A percentile compares a stretch with the other conserved stretches of the same genome.
Conservation (phyloP, 169 alveolate species). For the Amoebophrya sp. region DNA sequence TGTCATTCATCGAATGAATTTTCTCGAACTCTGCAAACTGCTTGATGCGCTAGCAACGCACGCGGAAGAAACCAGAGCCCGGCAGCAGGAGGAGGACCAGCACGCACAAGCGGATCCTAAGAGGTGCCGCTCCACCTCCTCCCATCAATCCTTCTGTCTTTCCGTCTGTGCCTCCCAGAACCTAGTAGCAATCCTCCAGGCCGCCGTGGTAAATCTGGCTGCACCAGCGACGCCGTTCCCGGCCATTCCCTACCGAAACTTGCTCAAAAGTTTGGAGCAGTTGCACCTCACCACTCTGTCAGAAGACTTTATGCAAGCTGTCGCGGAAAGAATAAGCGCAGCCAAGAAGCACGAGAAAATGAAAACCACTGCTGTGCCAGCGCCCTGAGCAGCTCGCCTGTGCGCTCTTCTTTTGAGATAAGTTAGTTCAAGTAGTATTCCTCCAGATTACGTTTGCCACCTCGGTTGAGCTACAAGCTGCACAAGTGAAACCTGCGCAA, state of each 20-base stretch:
- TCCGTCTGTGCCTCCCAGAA: background rate
- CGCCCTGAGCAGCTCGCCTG: too few species aligned
- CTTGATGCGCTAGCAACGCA: background rate
- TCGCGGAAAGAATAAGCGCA: background rate
- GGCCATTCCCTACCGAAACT: background rate
- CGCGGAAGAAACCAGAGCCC: background rate
- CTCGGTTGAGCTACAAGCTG: too few species aligned
- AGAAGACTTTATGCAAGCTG: background rate
- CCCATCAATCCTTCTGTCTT: background rate
- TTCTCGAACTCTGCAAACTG: background rate
- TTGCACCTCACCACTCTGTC: background rate
- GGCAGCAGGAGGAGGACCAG: background rate
- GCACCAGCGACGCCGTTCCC: background rate
- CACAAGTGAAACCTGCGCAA: too few species aligned
- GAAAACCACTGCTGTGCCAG: too few species aligned
- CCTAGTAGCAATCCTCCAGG: background rate
- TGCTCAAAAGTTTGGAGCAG: background rate
- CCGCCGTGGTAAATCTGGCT: too few species aligned
- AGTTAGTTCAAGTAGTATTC: too few species aligned
- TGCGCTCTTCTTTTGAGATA: too few species aligned
- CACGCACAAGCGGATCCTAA: background rate
- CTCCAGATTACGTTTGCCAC: too few species aligned
- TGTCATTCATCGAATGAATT: too few species aligned
- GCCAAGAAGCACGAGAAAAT: background rate
- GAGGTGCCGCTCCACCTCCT: background rate